Evolutionary conservation across 2,329 filamentous ascomycete species (phyloP).

Genomic region (Colletotrichum camelliae): DNA sequence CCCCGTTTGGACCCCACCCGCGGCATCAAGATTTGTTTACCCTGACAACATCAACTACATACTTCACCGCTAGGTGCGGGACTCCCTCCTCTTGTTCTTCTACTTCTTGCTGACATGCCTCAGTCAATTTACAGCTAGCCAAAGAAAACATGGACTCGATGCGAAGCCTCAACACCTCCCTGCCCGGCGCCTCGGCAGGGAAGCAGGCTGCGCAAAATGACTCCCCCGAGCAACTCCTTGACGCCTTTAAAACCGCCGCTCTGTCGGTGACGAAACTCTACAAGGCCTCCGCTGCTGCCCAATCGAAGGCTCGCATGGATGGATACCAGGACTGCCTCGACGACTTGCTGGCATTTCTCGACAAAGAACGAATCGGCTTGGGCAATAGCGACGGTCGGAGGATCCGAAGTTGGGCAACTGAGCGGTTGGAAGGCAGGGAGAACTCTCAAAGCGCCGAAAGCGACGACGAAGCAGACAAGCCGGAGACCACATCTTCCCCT

Average conservation of each 20-base stretch:
- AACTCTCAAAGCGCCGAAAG: slow-evolving; percentile 63
- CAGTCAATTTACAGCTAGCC: background rate
- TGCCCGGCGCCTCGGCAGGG: slow-evolving; percentile 23
- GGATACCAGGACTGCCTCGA: slow-evolving; percentile 96
- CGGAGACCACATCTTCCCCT: slow-evolving; percentile 64
- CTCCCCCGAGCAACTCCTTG: slow-evolving; percentile 72
- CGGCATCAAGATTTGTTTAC: slow-evolving; percentile 20
- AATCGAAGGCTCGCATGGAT: slow-evolving; percentile 75
- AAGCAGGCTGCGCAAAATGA: slow-evolving; percentile 35
- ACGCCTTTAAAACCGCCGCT: slow-evolving; percentile 90
- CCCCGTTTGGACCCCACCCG: slow-evolving; percentile 13
- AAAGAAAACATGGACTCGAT: slow-evolving; percentile 34
- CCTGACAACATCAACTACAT: slow-evolving; percentile 7
- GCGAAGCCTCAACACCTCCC: slow-evolving; percentile 31
- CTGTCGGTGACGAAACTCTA: slow-evolving; percentile 96
- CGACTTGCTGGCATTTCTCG: slow-evolving; percentile 84
- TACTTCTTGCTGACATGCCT: background rate
- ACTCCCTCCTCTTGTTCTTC: background rate
- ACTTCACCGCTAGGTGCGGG: slow-evolving; percentile 16
- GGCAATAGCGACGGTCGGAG: slow-evolving; percentile 77
- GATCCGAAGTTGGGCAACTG: slow-evolving; percentile 69
- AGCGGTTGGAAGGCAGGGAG: slow-evolving; percentile 70
- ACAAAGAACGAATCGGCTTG: slow-evolving; percentile 80
- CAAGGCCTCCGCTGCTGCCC: slow-evolving; percentile 83
- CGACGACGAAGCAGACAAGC: slow-evolving; percentile 72